These are phyloP conservation scores for Penicillium hordei DNA, from an alignment of 2,329 filamentous ascomycete species.

Conservation along the genomic window DNA sequence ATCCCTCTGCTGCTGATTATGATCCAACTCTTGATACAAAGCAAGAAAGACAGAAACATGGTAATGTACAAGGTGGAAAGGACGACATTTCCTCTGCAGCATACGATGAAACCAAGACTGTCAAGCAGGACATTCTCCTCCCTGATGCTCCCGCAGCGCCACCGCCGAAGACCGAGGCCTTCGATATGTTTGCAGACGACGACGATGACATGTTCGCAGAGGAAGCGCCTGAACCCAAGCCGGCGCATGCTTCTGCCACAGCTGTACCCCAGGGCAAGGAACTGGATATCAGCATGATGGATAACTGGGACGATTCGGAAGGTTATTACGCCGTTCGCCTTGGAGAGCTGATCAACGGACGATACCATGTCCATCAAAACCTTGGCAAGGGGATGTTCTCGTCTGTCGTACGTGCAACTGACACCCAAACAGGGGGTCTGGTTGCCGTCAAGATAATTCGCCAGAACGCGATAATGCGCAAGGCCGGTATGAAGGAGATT, in stretches of 20 bases:
- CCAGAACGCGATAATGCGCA: slow-evolving; percentile 88
- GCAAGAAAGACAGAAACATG: slow-evolving; percentile 73
- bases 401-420: slow-evolving; percentile 84
- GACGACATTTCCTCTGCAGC: slow-evolving; percentile 55
- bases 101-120: slow-evolving; percentile 60
- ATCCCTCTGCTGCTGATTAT: slow-evolving; percentile 89
- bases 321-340: slow-evolving; percentile 95
- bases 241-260: slow-evolving; percentile 51
- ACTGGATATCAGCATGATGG: slow-evolving; percentile 72
- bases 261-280: slow-evolving; percentile 56
- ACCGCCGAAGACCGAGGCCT: slow-evolving; percentile 50
- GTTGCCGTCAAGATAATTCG: slow-evolving; percentile 98
- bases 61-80: slow-evolving; percentile 59
- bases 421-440: slow-evolving; percentile 69
- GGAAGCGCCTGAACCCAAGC: slow-evolving; percentile 54
- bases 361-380: slow-evolving; percentile 84
- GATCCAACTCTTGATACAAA: slow-evolving; percentile 86
- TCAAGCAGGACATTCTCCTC: slow-evolving; percentile 53
- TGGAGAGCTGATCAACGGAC: slow-evolving; percentile 83
- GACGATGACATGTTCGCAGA: slow-evolving; percentile 90
- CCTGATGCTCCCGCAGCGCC: slow-evolving; percentile 36
- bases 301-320: slow-evolving; percentile 90
- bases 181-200: slow-evolving; percentile 64
- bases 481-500: slow-evolving; percentile 92
- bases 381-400: slow-evolving; percentile 96